Base-by-base conservation (phyloP, 2,329 filamentous ascomycete genomes). In the Colletotrichum navitas region DNA sequence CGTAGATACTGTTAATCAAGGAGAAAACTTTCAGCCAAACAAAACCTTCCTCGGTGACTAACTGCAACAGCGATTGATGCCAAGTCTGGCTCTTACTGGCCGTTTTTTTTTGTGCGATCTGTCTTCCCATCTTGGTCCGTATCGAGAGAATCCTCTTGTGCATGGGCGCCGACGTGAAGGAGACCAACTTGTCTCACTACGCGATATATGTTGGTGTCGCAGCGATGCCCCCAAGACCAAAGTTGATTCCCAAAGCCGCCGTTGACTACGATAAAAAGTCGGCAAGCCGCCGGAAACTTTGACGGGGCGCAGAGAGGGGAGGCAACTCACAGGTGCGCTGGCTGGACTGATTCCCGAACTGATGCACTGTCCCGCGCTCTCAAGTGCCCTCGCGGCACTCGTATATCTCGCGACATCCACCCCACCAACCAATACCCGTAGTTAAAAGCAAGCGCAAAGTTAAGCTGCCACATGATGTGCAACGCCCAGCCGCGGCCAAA, bases 361-460 rank as follows among this genome's bases (percentile, higher is more conserved):
- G 5, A 78, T 68, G 43, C 77, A 78, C 43, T 79, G 74, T 0
- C 78, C 78, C 6, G 77, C 77, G 4, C 75, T 76, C 36, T 79
- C 78, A 2, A 78, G 74, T 21, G 74, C 77, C n/a, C 77, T 66
- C 3, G 74, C 75, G 11, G 76, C 70, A 7, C 74, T 77, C 58
- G 76, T 75, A 29, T 74, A 78, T 29, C 78, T 65, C 5, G 76
- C 73, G 10, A 76, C 39, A 64, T 55, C 47, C 34, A 79, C 3
- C 79, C 77, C 11, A 80, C 75, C 1, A 81, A 69, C 78, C 79
- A 81, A 59, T 80, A 82, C 2, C 78, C 77, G 43, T 78, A 80
- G 65, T 80, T 81, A 66, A 80, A 79, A 10, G 77, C 76, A 61
- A 80, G 68, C 0, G 76, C 75, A 63, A 74, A 80, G 58, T 78